phyloP scores from a whole-genome alignment of 108 stramenopile genomes.

The Conticribra weissflogii region DNA sequence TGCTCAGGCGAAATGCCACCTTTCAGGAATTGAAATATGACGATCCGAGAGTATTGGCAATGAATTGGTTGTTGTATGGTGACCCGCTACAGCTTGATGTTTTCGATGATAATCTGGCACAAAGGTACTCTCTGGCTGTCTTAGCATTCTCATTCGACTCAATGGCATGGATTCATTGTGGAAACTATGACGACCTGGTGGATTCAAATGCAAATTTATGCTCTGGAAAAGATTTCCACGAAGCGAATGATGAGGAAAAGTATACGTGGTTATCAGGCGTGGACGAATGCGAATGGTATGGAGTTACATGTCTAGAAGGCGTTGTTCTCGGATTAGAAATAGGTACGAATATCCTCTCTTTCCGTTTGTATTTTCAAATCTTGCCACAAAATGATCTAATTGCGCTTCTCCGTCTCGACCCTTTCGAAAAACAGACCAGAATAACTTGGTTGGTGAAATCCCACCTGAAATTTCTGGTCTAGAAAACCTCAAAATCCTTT shows the following conservation, averaged over 20 bases:
- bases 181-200: neutral
- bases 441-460: slow-evolving; percentile 15
- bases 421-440: neutral
- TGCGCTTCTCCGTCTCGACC: neutral
- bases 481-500: neutral
- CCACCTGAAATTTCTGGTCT: slow-evolving; percentile 14
- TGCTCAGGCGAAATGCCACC: slow-evolving; percentile 20
- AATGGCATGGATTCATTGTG: slow-evolving; percentile 15
- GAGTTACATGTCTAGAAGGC: slow-evolving; percentile 58
- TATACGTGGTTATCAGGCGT: slow-evolving; percentile 44
- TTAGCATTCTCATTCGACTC: slow-evolving; percentile 28
- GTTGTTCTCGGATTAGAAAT: slow-evolving; percentile 38
- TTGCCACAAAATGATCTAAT: neutral
- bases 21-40: slow-evolving; percentile 12
- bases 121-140: slow-evolving; percentile 27
- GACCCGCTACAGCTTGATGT: slow-evolving; percentile 18
- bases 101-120: slow-evolving; percentile 9
- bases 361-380: too few species aligned
- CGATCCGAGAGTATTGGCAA: slow-evolving; percentile 20
- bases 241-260: slow-evolving; percentile 3
- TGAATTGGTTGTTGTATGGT: slow-evolving; percentile 34
- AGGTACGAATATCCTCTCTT: neutral
- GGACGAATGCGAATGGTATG: slow-evolving; percentile 64
- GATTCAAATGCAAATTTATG: neutral
- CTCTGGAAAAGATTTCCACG: neutral